A percentile compares a stretch with the other conserved stretches of the same genome.
Conservation (phyloP, 2,329 filamentous ascomycete species). For the Blumeria graminis region DNA sequence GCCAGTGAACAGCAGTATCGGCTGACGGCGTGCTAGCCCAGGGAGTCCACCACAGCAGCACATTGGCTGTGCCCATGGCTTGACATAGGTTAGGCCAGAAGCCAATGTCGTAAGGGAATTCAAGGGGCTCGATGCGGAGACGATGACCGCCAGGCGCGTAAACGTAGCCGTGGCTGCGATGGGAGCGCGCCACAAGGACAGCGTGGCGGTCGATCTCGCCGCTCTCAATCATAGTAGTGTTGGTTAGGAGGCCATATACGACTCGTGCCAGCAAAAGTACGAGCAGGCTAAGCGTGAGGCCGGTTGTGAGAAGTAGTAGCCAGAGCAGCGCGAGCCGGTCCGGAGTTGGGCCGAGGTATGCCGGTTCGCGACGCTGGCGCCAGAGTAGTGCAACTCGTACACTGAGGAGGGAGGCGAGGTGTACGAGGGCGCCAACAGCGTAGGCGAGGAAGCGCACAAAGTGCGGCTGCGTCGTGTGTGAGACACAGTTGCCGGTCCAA, state of each 20-base stretch:
- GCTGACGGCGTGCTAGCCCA: slow-evolving; percentile 26
- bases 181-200: slow-evolving; percentile 24
- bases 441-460: slow-evolving; percentile 59
- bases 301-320: slow-evolving; percentile 30
- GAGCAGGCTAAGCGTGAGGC: slow-evolving; percentile 35
- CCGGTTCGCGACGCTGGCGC: slow-evolving; percentile 38
- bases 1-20: slow-evolving; percentile 26
- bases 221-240: slow-evolving; percentile 58
- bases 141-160: slow-evolving; percentile 23
- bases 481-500: slow-evolving; percentile 68
- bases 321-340: slow-evolving; percentile 35
- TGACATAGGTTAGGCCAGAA: slow-evolving; percentile 50
- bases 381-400: slow-evolving; percentile 35
- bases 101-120: slow-evolving; percentile 65
- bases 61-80: slow-evolving; percentile 47
- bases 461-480: slow-evolving; percentile 57
- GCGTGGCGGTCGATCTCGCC: slow-evolving; percentile 49
- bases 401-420: slow-evolving; percentile 34
- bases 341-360: slow-evolving; percentile 46
- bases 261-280: slow-evolving; percentile 40
- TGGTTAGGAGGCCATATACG: slow-evolving; percentile 34
- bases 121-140: slow-evolving; percentile 34
- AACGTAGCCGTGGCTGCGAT: slow-evolving; percentile 17
- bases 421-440: slow-evolving; percentile 34
- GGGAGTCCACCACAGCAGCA: slow-evolving; percentile 45